Evolutionary conservation across 2,329 filamentous ascomycete species (phyloP).

Genomic region (Fusarium miscanthi): DNA sequence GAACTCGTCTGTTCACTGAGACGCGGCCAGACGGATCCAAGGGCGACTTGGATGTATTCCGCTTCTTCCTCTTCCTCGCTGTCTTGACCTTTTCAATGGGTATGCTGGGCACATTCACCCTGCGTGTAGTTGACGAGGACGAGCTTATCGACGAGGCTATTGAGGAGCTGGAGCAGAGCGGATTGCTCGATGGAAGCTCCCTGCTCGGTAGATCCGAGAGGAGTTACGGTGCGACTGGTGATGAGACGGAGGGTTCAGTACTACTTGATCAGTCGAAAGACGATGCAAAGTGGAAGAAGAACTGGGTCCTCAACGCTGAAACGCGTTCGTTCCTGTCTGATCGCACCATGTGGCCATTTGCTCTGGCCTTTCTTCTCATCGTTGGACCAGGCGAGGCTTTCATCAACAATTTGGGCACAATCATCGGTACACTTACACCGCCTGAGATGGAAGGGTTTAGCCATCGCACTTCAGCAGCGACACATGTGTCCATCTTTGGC

Average conservation of each 20-base stretch:
- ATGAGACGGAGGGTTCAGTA: constrained; percentile 60
- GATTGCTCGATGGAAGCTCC: constrained; percentile 79
- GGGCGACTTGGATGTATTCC: constrained; percentile 78
- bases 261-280: constrained; percentile 55
- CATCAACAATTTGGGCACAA: constrained; percentile 95
- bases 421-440: constrained; percentile 85
- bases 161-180: constrained; percentile 90
- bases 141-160: constrained; percentile 91
- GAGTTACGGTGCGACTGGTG: constrained; percentile 71
- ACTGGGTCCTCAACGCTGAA: constrained; percentile 90
- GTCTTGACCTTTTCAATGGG: constrained; percentile 77
- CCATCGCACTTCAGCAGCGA: constrained; percentile 73
- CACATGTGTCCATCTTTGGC: constrained; percentile 92
- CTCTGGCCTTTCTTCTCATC: constrained; percentile 89
- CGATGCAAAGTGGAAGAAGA: constrained; percentile 77
- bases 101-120: constrained; percentile 75
- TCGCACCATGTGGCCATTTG: constrained; percentile 95
- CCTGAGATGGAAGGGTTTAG: constrained; percentile 59
- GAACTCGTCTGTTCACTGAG: constrained; percentile 81
- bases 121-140: constrained; percentile 85
- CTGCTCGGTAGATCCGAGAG: constrained; percentile 70
- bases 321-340: constrained; percentile 87
- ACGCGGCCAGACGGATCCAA: constrained; percentile 69
- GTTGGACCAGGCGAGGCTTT: constrained; percentile 97
- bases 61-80: constrained; percentile 88